Evolutionary conservation across 129 eudicot genomes (phyloP), one percentile per base, ranked within the genome.

Genomic region (Escallonia herrerae): DNA sequence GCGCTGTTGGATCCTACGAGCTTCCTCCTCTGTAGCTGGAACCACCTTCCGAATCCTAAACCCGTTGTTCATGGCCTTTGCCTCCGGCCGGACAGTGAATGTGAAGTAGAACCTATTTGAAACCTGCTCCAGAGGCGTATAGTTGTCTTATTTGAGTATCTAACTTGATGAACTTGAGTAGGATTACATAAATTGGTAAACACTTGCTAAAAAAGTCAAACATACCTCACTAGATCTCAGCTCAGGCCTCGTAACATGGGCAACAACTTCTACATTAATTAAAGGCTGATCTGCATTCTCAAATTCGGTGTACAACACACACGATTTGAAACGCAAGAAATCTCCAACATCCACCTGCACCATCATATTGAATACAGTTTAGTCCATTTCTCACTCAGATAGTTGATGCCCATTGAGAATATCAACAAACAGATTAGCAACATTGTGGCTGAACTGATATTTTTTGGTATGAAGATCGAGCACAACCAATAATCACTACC

Each of bases 1-100:
- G 49, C 97, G 99, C 66, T 86, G 97, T 9, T 86, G 61, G 65
- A 94, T 86, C 42, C 79, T 81, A 4, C 87, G 91, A 0, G 99
- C 99, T 81, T 93, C 99, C 78, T 93, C 99, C 75, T 89, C 99
- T 63, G 99, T 93, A 15, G 95, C 96, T 2, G 99, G 96, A 43
- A 93, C 96, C 58, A 93, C 99, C 58, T 89, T 89, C 62, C 99
- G 82, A 44, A 93, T 93, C 79, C 79, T 85, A 70, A 77, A 73
- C 48, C 82, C 85, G 60, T 73, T 76, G 11, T 75, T 72, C 56
- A 15, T 75, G 8, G 87, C 91, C 82, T 93, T 93, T 3, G 91
- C 91, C 76, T 86, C 95, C 1, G 91, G 82, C 4, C 83, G 86
- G 44, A 93, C 89, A 3, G 99, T 93, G 79, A 93, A 89, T 14